Conservation (phyloP, 2,329 filamentous ascomycete species). For the Fragosphaeria purpurea region DNA sequence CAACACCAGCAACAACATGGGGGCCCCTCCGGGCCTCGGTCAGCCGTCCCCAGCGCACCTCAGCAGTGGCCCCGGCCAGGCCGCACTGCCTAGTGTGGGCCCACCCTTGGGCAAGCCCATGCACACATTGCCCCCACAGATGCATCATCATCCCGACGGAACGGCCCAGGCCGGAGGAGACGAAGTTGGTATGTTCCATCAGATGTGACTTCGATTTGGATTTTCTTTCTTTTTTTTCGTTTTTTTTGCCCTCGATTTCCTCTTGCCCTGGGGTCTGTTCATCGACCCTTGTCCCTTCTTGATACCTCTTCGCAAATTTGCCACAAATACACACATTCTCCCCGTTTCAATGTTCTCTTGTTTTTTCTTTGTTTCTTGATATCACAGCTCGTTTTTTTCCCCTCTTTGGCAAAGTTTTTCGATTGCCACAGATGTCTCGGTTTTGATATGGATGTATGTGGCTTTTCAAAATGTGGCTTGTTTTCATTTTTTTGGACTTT, state of each 20-base stretch:
- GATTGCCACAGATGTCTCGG: no score
- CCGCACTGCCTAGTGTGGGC: conserved; percentile 48
- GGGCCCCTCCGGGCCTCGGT: conserved; percentile 16
- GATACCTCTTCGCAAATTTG: conserved; percentile 21
- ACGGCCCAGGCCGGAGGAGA: conserved; percentile 58
- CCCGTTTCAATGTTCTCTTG: conserved; percentile 14
- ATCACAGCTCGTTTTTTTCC: conserved; percentile 4
- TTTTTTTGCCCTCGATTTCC: conserved; percentile 14
- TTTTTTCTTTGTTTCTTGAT: conserved; percentile 10
- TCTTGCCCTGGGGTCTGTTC: conserved; percentile 9
- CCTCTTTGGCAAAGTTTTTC: conserved; percentile 7
- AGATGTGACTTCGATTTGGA: conserved; percentile 56
- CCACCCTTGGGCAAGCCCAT: conserved; percentile 57
- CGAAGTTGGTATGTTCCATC: conserved; percentile 97
- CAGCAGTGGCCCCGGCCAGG: conserved; percentile 34
- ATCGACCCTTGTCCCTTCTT: not conserved
- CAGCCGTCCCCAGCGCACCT: conserved; percentile 12
- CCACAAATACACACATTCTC: conserved; percentile 11
- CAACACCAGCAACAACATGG: no score
- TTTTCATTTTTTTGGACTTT: conserved; percentile 10
- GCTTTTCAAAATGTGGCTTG: conserved; percentile 3
- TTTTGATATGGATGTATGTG: conserved; percentile 11
- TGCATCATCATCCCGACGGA: conserved; percentile 66
- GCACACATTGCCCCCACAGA: conserved; percentile 55
- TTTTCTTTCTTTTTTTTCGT: conserved; percentile 5